Base-by-base conservation (phyloP, 2,329 filamentous ascomycete species). In the Parastagonospora nodorum region DNA sequence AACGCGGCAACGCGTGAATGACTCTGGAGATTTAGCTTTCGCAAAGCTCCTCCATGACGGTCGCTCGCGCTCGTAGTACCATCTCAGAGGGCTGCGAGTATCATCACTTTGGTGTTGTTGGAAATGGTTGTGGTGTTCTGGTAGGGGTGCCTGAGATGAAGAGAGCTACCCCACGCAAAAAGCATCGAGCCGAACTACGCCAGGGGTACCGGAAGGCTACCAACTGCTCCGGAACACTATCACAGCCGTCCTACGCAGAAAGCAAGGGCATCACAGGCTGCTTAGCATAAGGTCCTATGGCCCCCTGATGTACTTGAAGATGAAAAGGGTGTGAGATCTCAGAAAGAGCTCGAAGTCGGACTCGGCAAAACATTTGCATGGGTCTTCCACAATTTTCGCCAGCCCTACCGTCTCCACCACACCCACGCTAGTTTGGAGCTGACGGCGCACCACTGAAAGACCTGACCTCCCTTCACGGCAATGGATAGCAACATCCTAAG, bases 121-220 rank as follows among this genome's bases (percentile, higher is more conserved):
- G 19, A 24, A 36, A 42, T 36, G 24, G 15, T 24, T 19, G 32
- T 40, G 32, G 43, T 55, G 24, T 32, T 48, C 49, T 49, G 44
- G 39, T 42, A 40, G 36, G 36, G 51, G 42, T 32, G 38, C 29
- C 27, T 37, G 15, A 37, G 41, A 24, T 48, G 30, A 28, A 35
- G 37, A 42, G 48, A 45, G 36, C 31, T 48, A 52, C 48, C 46
- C 46, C 56, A 57, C 51, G 39, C n/a, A 16, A 48, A 53, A 39
- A 39, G 36, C 32, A 43, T 42, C 37, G 41, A 36, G 33, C 39
- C 36, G 37, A 41, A 35, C 28, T 14, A 27, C 31, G 27, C 48
- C 42, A 50, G 42, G 48, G 42, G 48, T 31, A 32, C 27, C 36
- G 38, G 15, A 41, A 39, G 36, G 37, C 45, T 41, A 40, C 41